phyloP scores from a whole-genome alignment of 768 basidiomycete species.

The Pulveroboletus sp. region DNA sequence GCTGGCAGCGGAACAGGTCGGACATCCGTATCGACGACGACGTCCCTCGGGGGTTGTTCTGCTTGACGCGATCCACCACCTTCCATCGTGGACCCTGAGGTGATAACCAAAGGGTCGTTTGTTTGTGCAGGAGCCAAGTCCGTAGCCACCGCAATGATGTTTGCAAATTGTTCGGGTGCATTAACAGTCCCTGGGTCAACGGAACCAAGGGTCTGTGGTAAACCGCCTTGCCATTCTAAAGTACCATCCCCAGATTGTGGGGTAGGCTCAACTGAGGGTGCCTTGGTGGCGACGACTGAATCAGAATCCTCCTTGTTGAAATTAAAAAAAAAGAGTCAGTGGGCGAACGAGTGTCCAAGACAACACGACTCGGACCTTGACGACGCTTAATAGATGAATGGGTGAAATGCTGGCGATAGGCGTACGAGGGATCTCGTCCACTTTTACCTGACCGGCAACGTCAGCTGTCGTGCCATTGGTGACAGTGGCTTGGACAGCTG shows the following conservation, averaged over 20 bases:
- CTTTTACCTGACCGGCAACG: slow-evolving; percentile 10
- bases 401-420: background rate
- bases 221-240: background rate
- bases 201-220: background rate
- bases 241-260: slow-evolving; percentile 9
- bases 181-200: background rate
- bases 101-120: background rate
- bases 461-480: slow-evolving; percentile 21
- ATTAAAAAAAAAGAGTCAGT: slow-evolving; percentile 4
- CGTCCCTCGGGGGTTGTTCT: background rate
- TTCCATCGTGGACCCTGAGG: background rate
- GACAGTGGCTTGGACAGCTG: slow-evolving; percentile 17
- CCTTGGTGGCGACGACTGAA: background rate
- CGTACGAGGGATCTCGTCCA: slow-evolving; percentile 1
- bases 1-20: background rate
- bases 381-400: background rate
- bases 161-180: background rate
- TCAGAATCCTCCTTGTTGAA: slow-evolving; percentile 3
- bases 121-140: background rate
- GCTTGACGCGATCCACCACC: background rate
- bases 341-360: background rate
- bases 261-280: slow-evolving; percentile 16
- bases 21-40: background rate
- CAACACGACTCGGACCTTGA: slow-evolving; percentile 15
- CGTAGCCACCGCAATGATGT: background rate